A percentile compares a stretch with the other conserved stretches of the same genome.
Evolutionary conservation across 768 basidiomycete genomes (phyloP).

Genomic region (Mrakia frigida): DNA sequence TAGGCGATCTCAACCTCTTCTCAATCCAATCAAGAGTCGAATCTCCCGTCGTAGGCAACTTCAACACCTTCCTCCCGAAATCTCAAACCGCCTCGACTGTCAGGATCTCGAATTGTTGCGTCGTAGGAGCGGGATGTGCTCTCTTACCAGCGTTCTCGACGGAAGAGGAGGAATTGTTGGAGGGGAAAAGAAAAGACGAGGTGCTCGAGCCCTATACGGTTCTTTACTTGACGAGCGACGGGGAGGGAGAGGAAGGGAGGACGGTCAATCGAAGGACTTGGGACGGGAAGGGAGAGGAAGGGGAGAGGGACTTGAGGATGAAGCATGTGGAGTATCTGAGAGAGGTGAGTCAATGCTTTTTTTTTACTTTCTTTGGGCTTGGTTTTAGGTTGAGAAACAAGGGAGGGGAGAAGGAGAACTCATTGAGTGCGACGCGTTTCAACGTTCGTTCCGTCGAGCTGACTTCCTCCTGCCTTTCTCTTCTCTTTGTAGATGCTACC

Average conservation of each 20-base stretch:
- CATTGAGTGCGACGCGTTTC: not conserved
- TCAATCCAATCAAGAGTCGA: conserved; percentile 91
- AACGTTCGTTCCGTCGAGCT: not conserved
- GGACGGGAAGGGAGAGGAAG: conserved; percentile 77
- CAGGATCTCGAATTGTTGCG: conserved; percentile 70
- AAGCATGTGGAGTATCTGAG: conserved; percentile 89
- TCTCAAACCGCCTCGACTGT: conserved; percentile 79
- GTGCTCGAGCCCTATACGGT: conserved; percentile 74
- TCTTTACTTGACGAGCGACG: conserved; percentile 60
- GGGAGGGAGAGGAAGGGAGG: not conserved
- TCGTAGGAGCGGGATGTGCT: conserved; percentile 72
- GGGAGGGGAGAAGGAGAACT: not conserved
- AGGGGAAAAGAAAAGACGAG: conserved; percentile 51
- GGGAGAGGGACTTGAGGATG: conserved; percentile 72
- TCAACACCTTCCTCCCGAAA: conserved; percentile 79
- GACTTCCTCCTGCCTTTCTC: not conserved
- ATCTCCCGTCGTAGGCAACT: conserved; percentile 72
- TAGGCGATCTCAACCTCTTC: conserved; percentile 89
- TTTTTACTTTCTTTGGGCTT: too few relatives aligned
- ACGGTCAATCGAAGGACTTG: conserved; percentile 63
- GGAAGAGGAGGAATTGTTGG: conserved; percentile 31
- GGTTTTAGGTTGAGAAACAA: not conserved
- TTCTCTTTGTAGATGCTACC: not conserved
- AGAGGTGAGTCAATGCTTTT: conserved; percentile 53
- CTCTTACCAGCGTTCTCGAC: conserved; percentile 52